phyloP scores from a whole-genome alignment of 192 early-diverging fungal genomes.

The Dissophora globulifera region DNA sequence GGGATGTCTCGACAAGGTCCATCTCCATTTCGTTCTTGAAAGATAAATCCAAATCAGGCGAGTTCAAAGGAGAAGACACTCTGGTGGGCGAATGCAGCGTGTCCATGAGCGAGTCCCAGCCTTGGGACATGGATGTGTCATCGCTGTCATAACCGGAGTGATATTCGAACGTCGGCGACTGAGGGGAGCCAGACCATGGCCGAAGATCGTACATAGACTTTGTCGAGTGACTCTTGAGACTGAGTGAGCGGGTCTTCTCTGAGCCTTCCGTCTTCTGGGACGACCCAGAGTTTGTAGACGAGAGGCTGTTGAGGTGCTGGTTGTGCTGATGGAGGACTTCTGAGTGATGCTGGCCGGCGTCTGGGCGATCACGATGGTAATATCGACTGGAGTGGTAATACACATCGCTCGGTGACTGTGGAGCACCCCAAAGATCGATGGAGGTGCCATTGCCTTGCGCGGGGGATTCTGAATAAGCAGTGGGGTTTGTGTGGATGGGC shows the following conservation, averaged over 20 bases:
- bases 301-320: slow-evolving; percentile 19
- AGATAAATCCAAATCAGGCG: slow-evolving; percentile 5
- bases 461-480: background rate
- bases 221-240: slow-evolving; percentile 35
- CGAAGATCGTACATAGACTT: slow-evolving; percentile 53
- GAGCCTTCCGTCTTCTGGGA: slow-evolving; percentile 6
- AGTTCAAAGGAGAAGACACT: slow-evolving; percentile 10
- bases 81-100: slow-evolving; percentile 32
- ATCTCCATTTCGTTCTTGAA: slow-evolving; percentile 11
- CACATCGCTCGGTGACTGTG: slow-evolving; percentile 14
- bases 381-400: slow-evolving; percentile 32
- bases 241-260: slow-evolving; percentile 27
- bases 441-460: background rate
- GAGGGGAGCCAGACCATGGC: slow-evolving; percentile 29
- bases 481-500: slow-evolving; percentile 23
- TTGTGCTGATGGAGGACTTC: background rate
- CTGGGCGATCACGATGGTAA: slow-evolving; percentile 9
- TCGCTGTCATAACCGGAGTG: slow-evolving; percentile 38
- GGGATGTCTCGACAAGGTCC: slow-evolving; percentile 2
- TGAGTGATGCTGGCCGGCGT: background rate
- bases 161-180: slow-evolving; percentile 19
- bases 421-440: background rate
- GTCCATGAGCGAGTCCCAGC: slow-evolving; percentile 46
- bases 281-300: slow-evolving; percentile 16
- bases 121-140: slow-evolving; percentile 27